Evolutionary conservation across 75 land plant genomes (phyloP).

Genomic region (Isoetes taiwanensis): DNA sequence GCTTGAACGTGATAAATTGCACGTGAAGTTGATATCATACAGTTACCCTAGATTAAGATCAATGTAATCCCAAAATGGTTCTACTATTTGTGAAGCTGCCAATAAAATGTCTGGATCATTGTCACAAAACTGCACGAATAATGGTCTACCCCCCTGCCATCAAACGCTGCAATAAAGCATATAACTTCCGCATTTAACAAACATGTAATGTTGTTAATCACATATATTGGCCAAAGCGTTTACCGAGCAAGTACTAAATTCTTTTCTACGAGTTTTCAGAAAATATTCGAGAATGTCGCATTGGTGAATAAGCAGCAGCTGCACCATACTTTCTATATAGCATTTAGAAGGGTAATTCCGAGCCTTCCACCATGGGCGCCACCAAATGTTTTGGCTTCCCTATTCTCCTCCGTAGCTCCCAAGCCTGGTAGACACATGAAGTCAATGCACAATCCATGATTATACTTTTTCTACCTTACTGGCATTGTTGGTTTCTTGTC

Average conservation of each 20-base stretch:
- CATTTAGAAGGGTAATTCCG: slow-evolving; percentile 97
- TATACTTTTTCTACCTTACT: too few species aligned
- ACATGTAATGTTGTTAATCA: too few species aligned
- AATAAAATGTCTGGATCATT: slow-evolving; percentile 84
- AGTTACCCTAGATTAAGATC: slow-evolving; percentile 91
- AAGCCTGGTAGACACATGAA: too few species aligned
- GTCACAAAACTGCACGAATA: slow-evolving; percentile 95
- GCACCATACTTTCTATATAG: slow-evolving; percentile 91
- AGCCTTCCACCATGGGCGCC: slow-evolving; percentile 97
- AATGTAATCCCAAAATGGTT: slow-evolving; percentile 79
- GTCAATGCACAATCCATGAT: too few species aligned
- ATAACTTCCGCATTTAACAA: too few species aligned
- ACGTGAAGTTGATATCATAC: too few species aligned
- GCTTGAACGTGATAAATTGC: too few species aligned
- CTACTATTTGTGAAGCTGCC: slow-evolving; percentile 68
- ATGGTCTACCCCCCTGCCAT: slow-evolving; percentile 89
- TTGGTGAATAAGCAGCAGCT: slow-evolving; percentile 88
- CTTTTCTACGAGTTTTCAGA: slow-evolving; percentile 47
- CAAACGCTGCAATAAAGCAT: background rate
- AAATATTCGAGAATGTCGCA: slow-evolving; percentile 86
- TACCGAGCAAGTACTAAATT: slow-evolving; percentile 95
- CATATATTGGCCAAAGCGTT: too few species aligned
- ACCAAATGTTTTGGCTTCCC: slow-evolving; percentile 76
- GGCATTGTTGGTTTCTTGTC: too few species aligned
- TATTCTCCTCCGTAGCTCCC: slow-evolving; percentile 73